Conservation (phyloP, 2,329 filamentous ascomycete genomes). For the Clonostachys rhizophaga region DNA sequence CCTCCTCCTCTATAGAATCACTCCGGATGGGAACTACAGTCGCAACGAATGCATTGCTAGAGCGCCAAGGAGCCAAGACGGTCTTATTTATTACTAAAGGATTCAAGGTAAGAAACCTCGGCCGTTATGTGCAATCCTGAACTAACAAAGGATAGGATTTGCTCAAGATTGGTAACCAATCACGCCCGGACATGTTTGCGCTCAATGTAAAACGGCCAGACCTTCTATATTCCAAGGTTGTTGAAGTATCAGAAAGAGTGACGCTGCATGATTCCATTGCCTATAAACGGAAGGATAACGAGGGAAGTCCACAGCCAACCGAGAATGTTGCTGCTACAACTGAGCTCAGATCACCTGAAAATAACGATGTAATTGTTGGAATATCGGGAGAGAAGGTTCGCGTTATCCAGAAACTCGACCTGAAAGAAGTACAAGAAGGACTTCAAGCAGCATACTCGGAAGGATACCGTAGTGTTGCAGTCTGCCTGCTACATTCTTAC, state of each 20-base stretch:
- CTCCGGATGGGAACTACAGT: slow-evolving; percentile 76
- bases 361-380: background rate
- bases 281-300: too few relatives aligned
- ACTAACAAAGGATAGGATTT: slow-evolving; percentile 41
- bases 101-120: slow-evolving; percentile 34
- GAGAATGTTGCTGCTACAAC: too few relatives aligned
- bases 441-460: slow-evolving; percentile 54
- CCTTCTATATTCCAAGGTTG: slow-evolving; percentile 60
- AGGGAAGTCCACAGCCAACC: too few relatives aligned
- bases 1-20: slow-evolving; percentile 28
- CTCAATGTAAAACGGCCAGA: slow-evolving; percentile 63
- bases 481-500: slow-evolving; percentile 69
- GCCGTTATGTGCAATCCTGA: too few relatives aligned
- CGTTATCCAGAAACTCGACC: slow-evolving; percentile 7
- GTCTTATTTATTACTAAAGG: slow-evolving; percentile 64
- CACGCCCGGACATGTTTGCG: slow-evolving; percentile 67
- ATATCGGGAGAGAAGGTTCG: background rate
- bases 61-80: slow-evolving; percentile 66
- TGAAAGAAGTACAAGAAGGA: slow-evolving; percentile 44
- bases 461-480: slow-evolving; percentile 62
- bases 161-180: slow-evolving; percentile 68
- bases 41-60: slow-evolving; percentile 70
- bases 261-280: too few relatives aligned
- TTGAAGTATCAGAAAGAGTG: slow-evolving; percentile 60
- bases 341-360: too few relatives aligned